These are phyloP conservation scores for Epichloe gansuensis DNA, from an alignment of 2,329 filamentous ascomycete genomes.

Conservation along the genomic window DNA sequence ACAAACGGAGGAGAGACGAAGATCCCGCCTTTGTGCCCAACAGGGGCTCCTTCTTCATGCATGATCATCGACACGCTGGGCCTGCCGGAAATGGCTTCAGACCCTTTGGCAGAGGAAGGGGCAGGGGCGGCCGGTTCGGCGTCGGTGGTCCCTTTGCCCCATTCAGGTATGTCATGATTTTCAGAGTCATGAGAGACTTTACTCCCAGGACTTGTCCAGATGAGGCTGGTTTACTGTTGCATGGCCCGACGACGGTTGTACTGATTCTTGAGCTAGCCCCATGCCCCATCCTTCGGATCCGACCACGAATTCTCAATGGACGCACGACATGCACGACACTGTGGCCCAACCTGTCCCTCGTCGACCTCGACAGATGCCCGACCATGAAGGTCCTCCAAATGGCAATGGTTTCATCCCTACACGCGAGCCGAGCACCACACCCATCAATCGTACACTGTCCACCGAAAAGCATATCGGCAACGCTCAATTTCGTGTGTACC, in stretches of 20 bases:
- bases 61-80: slow-evolving; percentile 77
- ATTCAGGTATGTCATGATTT: slow-evolving; percentile 42
- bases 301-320: slow-evolving; percentile 65
- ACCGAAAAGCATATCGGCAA: slow-evolving; percentile 75
- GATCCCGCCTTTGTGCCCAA: slow-evolving; percentile 92
- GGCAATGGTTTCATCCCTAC: slow-evolving; percentile 42
- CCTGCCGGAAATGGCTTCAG: slow-evolving; percentile 66
- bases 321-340: slow-evolving; percentile 84
- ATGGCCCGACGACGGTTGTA: slow-evolving; percentile 8
- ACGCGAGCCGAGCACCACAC: slow-evolving; percentile 44
- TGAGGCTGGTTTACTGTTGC: not conserved
- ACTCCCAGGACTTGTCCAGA: not conserved
- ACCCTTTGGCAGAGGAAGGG: slow-evolving; percentile 55
- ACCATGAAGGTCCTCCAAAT: slow-evolving; percentile 39
- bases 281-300: slow-evolving; percentile 40
- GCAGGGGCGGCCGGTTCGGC: slow-evolving; percentile 45
- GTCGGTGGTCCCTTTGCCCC: slow-evolving; percentile 46
- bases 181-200: not conserved
- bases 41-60: slow-evolving; percentile 90
- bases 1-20: slow-evolving; percentile 73
- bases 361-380: slow-evolving; percentile 29
- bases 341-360: slow-evolving; percentile 34
- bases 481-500: slow-evolving; percentile 67
- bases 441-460: slow-evolving; percentile 67
- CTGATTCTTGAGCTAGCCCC: slow-evolving; percentile 21